Evolutionary conservation across 805 yeast genomes (phyloP).

Genomic region (Kodamaea leandrae): DNA sequence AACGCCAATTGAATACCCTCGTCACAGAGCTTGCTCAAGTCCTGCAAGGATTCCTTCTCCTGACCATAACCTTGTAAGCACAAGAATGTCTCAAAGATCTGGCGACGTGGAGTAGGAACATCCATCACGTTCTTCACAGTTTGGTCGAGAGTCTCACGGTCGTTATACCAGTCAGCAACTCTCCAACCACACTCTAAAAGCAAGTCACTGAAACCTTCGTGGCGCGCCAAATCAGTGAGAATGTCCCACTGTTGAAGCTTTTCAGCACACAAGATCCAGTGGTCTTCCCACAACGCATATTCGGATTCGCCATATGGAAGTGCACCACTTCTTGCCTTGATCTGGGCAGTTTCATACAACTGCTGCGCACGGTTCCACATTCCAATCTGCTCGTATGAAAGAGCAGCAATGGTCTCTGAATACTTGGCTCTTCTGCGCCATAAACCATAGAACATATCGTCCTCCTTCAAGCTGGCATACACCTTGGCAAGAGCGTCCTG

Average conservation of each 20-base stretch:
- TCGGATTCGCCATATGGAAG: constrained; percentile 94
- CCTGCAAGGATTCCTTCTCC: constrained; percentile 80
- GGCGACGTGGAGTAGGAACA: constrained; percentile 96
- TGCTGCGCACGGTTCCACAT: constrained; percentile 93
- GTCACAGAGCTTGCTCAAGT: constrained; percentile 82
- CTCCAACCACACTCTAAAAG: constrained; percentile 99
- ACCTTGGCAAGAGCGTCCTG: constrained; percentile 89
- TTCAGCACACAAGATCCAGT: constrained; percentile 97
- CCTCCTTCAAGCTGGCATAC: constrained; percentile 85
- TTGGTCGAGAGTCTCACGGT: constrained; percentile 89
- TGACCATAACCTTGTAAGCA: constrained; percentile 92
- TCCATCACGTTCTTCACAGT: constrained; percentile 96
- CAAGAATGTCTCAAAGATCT: constrained; percentile 90
- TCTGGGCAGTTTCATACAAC: constrained; percentile 92
- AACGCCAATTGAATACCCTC: constrained; percentile 94
- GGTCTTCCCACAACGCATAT: constrained; percentile 96
- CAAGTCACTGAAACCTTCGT: constrained; percentile 95
- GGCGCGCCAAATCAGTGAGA: constrained; percentile 91
- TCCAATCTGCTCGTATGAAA: constrained; percentile 93
- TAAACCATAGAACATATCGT: constrained; percentile 94
- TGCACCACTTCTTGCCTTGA: constrained; percentile 92
- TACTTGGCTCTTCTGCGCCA: constrained; percentile 98
- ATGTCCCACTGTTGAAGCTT: constrained; percentile 98
- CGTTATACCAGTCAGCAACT: constrained; percentile 97
- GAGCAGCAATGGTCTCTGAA: constrained; percentile 86